Conservation (phyloP, 2,329 filamentous ascomycete species). For the Ophiosphaerella korrae region DNA sequence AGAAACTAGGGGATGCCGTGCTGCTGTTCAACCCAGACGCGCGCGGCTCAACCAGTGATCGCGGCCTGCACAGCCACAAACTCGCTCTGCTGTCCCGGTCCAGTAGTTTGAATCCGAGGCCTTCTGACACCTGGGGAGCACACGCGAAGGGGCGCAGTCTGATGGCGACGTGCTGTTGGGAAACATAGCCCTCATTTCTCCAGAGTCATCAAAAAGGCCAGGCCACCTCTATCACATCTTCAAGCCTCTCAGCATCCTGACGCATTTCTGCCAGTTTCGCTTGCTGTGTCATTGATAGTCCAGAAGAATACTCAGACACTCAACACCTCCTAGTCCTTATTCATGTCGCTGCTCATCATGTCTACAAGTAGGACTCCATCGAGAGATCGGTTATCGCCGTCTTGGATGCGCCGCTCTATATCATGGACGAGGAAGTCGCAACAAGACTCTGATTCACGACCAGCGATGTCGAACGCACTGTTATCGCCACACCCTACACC, state of each 20-base stretch:
- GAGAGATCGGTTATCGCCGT: slow-evolving; percentile 28
- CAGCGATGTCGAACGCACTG: slow-evolving; percentile 18
- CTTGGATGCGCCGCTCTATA: slow-evolving; percentile 28
- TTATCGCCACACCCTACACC: slow-evolving; percentile 22
- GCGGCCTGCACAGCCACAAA: slow-evolving; percentile 3
- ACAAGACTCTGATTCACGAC: slow-evolving; percentile 18
- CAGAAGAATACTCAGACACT: too few relatives aligned
- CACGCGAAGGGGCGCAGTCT: slow-evolving; percentile 13
- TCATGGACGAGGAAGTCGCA: slow-evolving; percentile 17
- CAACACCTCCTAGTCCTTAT: neutral
- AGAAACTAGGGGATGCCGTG: neutral
- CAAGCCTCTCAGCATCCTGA: neutral
- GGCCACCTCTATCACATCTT: slow-evolving; percentile 8
- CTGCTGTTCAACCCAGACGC: neutral
- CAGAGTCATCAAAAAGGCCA: slow-evolving; percentile 9
- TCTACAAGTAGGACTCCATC: slow-evolving; percentile 24
- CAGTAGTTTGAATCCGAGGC: neutral
- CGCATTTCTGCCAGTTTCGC: neutral
- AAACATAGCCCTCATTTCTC: neutral
- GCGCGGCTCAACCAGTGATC: slow-evolving; percentile 1
- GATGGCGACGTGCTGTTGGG: too few relatives aligned
- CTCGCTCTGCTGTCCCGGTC: neutral
- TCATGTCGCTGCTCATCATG: slow-evolving; percentile 37
- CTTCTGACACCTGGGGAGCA: slow-evolving; percentile 2
- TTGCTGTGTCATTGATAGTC: neutral